Conservation (phyloP, 352 stramenopile species). For the Poterioochromonas sp. region DNA sequence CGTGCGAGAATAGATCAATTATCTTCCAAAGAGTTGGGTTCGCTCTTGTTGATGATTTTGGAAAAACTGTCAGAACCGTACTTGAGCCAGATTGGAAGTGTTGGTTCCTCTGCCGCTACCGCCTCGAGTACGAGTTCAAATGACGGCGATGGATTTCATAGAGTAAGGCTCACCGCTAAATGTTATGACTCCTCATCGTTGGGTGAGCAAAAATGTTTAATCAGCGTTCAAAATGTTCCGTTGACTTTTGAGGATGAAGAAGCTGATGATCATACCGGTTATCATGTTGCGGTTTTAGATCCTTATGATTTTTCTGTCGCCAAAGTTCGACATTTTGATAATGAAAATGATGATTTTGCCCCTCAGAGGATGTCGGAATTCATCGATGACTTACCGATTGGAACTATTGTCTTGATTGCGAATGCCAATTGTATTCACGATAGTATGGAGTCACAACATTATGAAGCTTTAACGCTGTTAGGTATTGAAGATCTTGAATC, state of each 20-base stretch:
- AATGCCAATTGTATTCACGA: background rate
- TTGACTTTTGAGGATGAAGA: background rate
- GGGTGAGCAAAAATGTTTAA: background rate
- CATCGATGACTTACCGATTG: background rate
- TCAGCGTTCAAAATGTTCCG: background rate
- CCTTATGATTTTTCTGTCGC: background rate
- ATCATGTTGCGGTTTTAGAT: background rate
- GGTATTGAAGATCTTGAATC: constrained; percentile 4
- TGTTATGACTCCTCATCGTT: no score
- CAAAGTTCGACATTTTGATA: background rate
- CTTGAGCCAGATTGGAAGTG: no score
- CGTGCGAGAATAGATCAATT: no score
- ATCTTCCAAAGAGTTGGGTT: background rate
- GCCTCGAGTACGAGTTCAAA: background rate
- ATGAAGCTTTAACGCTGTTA: background rate
- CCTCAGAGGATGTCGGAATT: no score
- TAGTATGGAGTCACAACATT: background rate
- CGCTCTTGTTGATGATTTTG: background rate
- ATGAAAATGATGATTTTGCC: background rate
- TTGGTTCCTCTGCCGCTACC: background rate
- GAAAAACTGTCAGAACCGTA: background rate
- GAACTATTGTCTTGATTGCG: background rate
- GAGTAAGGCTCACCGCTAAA: background rate
- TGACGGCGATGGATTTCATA: background rate
- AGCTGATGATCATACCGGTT: background rate